Conservation (phyloP, 2,329 filamentous ascomycete species). For the Aspergillus fumigatiaffinis region DNA sequence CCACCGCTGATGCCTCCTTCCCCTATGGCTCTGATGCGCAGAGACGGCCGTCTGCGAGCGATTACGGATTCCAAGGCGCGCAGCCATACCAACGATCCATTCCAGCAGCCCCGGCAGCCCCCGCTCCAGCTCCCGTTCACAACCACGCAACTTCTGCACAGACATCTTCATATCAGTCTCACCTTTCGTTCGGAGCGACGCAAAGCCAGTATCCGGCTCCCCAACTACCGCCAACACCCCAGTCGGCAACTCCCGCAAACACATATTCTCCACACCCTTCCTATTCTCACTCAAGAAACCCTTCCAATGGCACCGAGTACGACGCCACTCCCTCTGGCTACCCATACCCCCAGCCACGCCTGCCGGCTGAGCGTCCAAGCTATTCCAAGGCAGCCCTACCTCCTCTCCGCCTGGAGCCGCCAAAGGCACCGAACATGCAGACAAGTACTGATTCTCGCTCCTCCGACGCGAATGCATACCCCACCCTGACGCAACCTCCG, state of each 20-base stretch:
- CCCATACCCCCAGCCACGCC: slow-evolving; percentile 15
- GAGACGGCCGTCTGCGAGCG: slow-evolving; percentile 49
- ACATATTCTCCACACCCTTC: slow-evolving; percentile 33
- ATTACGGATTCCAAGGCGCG: slow-evolving; percentile 35
- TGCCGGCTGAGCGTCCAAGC: slow-evolving; percentile 19
- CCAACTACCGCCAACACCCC: slow-evolving; percentile 42
- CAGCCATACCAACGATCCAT: slow-evolving; percentile 34
- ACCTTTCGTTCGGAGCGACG: slow-evolving; percentile 40
- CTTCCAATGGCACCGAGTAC: slow-evolving; percentile 31
- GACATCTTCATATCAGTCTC: slow-evolving; percentile 32
- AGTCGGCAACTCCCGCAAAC: slow-evolving; percentile 30
- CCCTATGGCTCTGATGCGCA: slow-evolving; percentile 41
- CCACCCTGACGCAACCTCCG: slow-evolving; percentile 31
- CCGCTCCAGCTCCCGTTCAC: slow-evolving; percentile 33
- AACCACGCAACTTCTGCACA: slow-evolving; percentile 19
- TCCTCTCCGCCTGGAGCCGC: slow-evolving; percentile 26
- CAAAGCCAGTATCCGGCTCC: slow-evolving; percentile 42
- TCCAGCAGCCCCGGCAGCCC: slow-evolving; percentile 33
- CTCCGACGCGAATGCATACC: slow-evolving; percentile 38
- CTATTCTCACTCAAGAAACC: slow-evolving; percentile 32
- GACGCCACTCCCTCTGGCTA: slow-evolving; percentile 23
- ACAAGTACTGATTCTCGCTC: slow-evolving; percentile 36
- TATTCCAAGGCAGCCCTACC: slow-evolving; percentile 27
- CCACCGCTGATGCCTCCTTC: slow-evolving; percentile 42
- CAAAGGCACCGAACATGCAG: slow-evolving; percentile 16